Evolutionary conservation across 176 grass and related monocot species (phyloP).

Genomic region (Cenchrus americanus): DNA sequence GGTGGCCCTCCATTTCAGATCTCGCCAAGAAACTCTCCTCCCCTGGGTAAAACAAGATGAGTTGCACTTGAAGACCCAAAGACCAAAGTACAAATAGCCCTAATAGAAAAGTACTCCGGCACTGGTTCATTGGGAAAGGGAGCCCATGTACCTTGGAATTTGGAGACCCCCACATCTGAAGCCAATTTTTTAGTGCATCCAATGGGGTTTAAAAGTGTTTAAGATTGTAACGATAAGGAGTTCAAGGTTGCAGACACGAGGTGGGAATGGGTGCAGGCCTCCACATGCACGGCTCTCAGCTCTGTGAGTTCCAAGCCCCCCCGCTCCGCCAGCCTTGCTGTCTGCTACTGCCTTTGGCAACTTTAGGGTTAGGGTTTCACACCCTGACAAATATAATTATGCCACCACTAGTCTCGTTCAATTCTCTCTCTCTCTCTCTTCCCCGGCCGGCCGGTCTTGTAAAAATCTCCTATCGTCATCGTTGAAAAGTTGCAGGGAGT

Average conservation of each 20-base stretch:
- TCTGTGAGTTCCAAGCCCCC: conserved; percentile 49
- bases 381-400: neutral
- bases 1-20: neutral
- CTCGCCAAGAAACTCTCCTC: neutral
- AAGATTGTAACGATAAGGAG: conserved; percentile 28
- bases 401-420: neutral
- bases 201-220: conserved; percentile 43
- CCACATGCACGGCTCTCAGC: conserved; percentile 54
- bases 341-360: conserved; percentile 33
- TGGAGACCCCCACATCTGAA: conserved; percentile 57
- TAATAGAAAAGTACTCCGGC: conserved; percentile 23
- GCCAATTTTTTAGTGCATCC: conserved; percentile 51
- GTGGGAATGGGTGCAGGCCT: conserved; percentile 33
- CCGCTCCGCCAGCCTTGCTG: conserved; percentile 26
- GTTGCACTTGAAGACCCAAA: conserved; percentile 41
- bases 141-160: conserved; percentile 49
- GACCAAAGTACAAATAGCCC: conserved; percentile 41
- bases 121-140: conserved; percentile 49
- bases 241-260: conserved; percentile 58
- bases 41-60: conserved; percentile 34
- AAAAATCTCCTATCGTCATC: neutral
- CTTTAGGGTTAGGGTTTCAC: conserved; percentile 75
- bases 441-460: neutral
- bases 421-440: conserved; percentile 42
- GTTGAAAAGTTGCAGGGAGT: conserved; percentile 15